A percentile compares a stretch with the other conserved stretches of the same genome.
These are phyloP conservation scores for Madurella mycetomatis DNA, from an alignment of 2,329 filamentous ascomycete species.

Conservation along the genomic window DNA sequence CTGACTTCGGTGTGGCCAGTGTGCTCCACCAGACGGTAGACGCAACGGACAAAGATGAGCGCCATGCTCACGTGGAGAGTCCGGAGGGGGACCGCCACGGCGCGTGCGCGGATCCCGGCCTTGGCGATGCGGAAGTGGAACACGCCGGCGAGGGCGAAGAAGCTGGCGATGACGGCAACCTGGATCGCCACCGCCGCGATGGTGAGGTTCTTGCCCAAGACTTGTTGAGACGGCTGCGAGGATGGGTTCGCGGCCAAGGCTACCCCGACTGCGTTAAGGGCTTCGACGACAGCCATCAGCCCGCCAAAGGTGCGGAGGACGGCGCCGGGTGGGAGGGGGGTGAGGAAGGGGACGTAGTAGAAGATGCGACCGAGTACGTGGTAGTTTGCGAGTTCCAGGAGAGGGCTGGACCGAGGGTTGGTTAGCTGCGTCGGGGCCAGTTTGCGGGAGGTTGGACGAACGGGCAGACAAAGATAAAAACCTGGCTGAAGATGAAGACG, in stretches of 20 bases:
- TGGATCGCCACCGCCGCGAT: constrained; percentile 44
- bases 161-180: constrained; percentile 42
- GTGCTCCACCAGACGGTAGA: constrained; percentile 48
- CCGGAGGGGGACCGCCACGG: constrained; percentile 27
- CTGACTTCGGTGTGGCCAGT: constrained; percentile 37
- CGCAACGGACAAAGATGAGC: constrained; percentile 45
- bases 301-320: constrained; percentile 45
- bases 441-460: constrained; percentile 25
- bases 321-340: constrained; percentile 47
- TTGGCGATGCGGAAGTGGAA: constrained; percentile 41
- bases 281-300: constrained; percentile 43
- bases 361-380: constrained; percentile 58
- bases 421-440: neutral
- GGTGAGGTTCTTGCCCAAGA: constrained; percentile 35
- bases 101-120: constrained; percentile 14
- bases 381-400: constrained; percentile 62
- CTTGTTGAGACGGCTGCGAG: constrained; percentile 27
- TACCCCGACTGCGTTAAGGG: constrained; percentile 43
- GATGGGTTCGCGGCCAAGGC: constrained; percentile 37
- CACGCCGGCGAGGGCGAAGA: constrained; percentile 38
- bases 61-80: constrained; percentile 41
- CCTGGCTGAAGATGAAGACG: constrained; percentile 42
- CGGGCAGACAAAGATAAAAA: constrained; percentile 40
- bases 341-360: constrained; percentile 57
- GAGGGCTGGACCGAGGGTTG: constrained; percentile 39